Conservation (phyloP, 192 early-diverging fungal genomes). For the Phycomyces nitens region DNA sequence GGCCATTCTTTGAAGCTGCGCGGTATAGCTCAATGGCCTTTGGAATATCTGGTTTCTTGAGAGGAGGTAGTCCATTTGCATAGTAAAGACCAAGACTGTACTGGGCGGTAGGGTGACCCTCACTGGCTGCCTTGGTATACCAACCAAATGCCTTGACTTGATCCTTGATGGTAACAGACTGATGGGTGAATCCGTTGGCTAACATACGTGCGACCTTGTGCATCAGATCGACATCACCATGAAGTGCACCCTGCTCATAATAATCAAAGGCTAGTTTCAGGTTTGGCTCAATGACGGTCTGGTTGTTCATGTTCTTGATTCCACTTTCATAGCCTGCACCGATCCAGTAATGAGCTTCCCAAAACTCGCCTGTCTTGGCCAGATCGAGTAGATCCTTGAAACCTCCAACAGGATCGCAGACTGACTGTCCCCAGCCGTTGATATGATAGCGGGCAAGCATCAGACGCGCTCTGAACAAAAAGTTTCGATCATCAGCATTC, state of each 20-base stretch:
- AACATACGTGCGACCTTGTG: conserved; percentile 21
- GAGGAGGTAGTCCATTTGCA: conserved; percentile 18
- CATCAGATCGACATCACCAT: conserved; percentile 24
- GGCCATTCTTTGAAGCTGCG: conserved; percentile 16
- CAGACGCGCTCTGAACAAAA: conserved; percentile 8
- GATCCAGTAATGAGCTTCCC: conserved; percentile 26
- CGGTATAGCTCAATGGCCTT: conserved; percentile 22
- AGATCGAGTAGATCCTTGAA: conserved; percentile 19
- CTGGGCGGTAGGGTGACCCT: conserved; percentile 22
- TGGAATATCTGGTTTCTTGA: conserved; percentile 13
- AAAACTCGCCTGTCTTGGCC: conserved; percentile 14
- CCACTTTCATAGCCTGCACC: conserved; percentile 23
- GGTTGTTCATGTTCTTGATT: neutral
- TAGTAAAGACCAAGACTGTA: conserved; percentile 30
- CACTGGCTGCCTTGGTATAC: conserved; percentile 26
- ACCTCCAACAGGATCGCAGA: conserved; percentile 9
- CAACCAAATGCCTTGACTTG: conserved; percentile 32
- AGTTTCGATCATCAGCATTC: too few species aligned
- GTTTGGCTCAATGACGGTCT: conserved; percentile 11
- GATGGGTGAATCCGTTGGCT: conserved; percentile 15
- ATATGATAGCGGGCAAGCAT: conserved; percentile 32
- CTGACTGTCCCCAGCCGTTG: conserved; percentile 28
- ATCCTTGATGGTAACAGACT: conserved; percentile 5
- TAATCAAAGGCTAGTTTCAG: conserved; percentile 17
- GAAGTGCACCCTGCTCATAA: conserved; percentile 22